Evolutionary conservation across 148 eudicot genomes (phyloP).

Genomic region (Heliamphora exappendiculata): DNA sequence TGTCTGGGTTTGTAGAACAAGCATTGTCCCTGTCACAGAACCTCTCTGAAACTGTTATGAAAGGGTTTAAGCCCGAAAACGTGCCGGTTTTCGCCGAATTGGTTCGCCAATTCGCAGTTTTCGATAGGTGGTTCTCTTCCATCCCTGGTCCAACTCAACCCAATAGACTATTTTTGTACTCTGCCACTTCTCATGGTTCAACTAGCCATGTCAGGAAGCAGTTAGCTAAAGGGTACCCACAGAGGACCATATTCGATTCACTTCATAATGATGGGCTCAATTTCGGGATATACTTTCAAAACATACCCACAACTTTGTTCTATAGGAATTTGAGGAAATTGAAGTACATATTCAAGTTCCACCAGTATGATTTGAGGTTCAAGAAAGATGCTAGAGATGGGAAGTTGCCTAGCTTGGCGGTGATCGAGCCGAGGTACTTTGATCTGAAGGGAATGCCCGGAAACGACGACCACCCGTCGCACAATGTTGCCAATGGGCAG

Average conservation of each 20-base stretch:
- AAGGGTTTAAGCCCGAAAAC: constrained; percentile 66
- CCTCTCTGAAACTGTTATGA: constrained; percentile 67
- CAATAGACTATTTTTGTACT: constrained; percentile 75
- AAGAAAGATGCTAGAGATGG: constrained; percentile 58
- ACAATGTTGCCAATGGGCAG: constrained; percentile 92
- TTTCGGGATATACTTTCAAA: constrained; percentile 72
- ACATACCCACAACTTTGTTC: constrained; percentile 68
- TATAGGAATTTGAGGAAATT: constrained; percentile 74
- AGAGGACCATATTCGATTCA: constrained; percentile 81
- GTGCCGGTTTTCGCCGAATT: constrained; percentile 49
- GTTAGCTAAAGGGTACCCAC: constrained; percentile 73
- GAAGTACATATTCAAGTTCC: constrained; percentile 72
- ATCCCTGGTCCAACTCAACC: constrained; percentile 97
- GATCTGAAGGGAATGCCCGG: constrained; percentile 54
- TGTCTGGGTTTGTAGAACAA: constrained; percentile 81
- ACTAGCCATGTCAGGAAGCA: constrained; percentile 67
- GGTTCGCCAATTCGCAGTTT: constrained; percentile 68
- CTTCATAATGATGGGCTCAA: constrained; percentile 49
- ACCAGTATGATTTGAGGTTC: constrained; percentile 43
- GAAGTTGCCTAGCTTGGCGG: constrained; percentile 53
- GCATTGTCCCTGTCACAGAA: constrained; percentile 49
- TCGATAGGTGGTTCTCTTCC: constrained; percentile 84
- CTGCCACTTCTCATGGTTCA: constrained; percentile 87
- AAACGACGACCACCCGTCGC: constrained; percentile 93
- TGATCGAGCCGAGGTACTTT: constrained; percentile 89